phyloP scores from a whole-genome alignment of 2,329 filamentous ascomycete genomes.

The Microsporum ferrugineum region DNA sequence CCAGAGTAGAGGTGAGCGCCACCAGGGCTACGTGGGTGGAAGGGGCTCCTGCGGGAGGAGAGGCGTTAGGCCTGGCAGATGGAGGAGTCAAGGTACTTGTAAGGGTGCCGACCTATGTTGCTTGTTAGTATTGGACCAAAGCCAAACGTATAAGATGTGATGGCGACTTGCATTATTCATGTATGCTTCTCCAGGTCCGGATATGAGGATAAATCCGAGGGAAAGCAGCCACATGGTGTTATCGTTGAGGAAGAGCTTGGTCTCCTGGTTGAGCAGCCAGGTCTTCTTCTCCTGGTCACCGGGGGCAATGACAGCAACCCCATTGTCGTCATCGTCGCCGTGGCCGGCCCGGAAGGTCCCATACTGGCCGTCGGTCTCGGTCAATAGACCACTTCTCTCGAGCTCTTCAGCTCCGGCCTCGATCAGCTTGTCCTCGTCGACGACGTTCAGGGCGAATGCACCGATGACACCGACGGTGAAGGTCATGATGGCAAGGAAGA shows the following conservation, averaged over 20 bases:
- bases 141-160: background rate
- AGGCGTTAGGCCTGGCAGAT: constrained; percentile 41
- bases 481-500: constrained; percentile 69
- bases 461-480: constrained; percentile 61
- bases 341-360: constrained; percentile 32
- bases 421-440: constrained; percentile 59
- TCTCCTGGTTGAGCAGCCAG: constrained; percentile 86
- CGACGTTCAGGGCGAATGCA: constrained; percentile 60
- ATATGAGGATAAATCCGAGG: constrained; percentile 79
- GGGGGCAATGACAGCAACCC: constrained; percentile 25
- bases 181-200: constrained; percentile 92
- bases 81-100: constrained; percentile 68
- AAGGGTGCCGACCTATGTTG: constrained; percentile 60
- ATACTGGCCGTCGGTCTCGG: constrained; percentile 42
- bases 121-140: background rate
- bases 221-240: constrained; percentile 95
- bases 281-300: constrained; percentile 64
- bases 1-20: constrained; percentile 78
- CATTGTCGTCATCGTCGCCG: constrained; percentile 5
- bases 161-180: constrained; percentile 62
- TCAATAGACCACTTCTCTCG: constrained; percentile 74
- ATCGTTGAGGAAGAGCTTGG: constrained; percentile 70
- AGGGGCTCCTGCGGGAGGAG: constrained; percentile 50
- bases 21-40: constrained; percentile 84
- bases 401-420: constrained; percentile 82